Evolutionary conservation across 225 moss, liverwort and hornwort genomes (phyloP).

Genomic region (Ulota crispa): DNA sequence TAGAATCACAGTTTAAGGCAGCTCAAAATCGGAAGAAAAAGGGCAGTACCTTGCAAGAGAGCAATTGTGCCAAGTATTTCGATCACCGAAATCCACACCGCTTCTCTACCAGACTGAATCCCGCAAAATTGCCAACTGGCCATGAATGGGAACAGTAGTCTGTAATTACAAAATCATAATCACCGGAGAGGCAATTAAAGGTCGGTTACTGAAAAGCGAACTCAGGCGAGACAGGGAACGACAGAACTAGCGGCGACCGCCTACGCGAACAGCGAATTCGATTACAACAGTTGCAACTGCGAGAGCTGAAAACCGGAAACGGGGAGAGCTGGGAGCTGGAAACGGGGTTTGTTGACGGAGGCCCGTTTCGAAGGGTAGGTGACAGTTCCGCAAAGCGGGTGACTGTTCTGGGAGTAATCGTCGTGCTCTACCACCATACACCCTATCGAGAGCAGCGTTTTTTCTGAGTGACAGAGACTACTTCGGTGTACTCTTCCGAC

Average conservation of each 20-base stretch:
- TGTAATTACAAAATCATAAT: background rate
- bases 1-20: background rate
- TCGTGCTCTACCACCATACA: background rate
- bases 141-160: background rate
- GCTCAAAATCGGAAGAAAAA: background rate
- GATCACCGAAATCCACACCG: background rate
- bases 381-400: background rate
- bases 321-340: background rate
- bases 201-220: background rate
- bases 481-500: too few relatives aligned
- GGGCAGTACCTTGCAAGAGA: background rate
- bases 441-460: too few relatives aligned
- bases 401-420: background rate
- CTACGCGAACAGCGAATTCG: background rate
- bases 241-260: background rate
- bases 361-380: background rate
- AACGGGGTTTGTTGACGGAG: background rate
- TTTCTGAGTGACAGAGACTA: too few relatives aligned
- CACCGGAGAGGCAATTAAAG: background rate
- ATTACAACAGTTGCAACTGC: background rate
- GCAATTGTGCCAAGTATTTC: accelerated
- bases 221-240: background rate
- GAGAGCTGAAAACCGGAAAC: background rate
- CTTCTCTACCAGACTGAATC: background rate
- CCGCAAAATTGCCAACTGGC: background rate